A percentile compares a stretch with the other conserved stretches of the same genome.
phyloP scores from a whole-genome alignment of 2,329 filamentous ascomycete species.

The Bipolaris cookei region DNA sequence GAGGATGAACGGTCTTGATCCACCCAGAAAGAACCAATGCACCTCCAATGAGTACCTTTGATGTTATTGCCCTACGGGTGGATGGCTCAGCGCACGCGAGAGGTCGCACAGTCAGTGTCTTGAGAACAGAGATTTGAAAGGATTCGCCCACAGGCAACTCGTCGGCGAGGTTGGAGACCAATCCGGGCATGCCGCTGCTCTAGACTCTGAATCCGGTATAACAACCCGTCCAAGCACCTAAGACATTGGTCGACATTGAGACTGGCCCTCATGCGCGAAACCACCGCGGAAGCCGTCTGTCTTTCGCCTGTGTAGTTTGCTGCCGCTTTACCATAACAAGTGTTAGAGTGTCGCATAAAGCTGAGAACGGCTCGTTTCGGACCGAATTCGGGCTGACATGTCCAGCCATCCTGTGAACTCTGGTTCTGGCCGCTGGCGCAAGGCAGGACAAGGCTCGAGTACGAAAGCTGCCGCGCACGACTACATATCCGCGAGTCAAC shows the following conservation, averaged over 20 bases:
- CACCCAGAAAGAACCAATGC: slow-evolving; percentile 3
- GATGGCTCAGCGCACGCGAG: slow-evolving; percentile 4
- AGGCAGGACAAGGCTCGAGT: neutral
- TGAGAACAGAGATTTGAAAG: slow-evolving; percentile 2
- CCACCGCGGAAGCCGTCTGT: slow-evolving; percentile 1
- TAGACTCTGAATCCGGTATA: slow-evolving; percentile 9
- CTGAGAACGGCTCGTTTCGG: slow-evolving; percentile 6
- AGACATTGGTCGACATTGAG: slow-evolving; percentile 4
- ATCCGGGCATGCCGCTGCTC: slow-evolving; percentile 6
- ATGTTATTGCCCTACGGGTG: neutral
- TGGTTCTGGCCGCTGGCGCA: neutral
- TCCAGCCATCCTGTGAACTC: slow-evolving; percentile 3
- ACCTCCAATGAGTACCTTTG: neutral
- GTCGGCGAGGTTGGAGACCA: slow-evolving; percentile 5
- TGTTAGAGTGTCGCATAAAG: slow-evolving; percentile 10
- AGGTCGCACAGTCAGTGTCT: slow-evolving; percentile 1
- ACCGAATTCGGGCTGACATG: slow-evolving; percentile 14
- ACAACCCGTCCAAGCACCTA: slow-evolving; percentile 9
- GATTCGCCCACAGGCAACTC: slow-evolving; percentile 6
- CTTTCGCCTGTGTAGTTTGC: slow-evolving; percentile 2
- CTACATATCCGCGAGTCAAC: slow-evolving; percentile 6
- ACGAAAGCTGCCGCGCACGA: neutral
- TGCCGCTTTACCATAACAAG: slow-evolving; percentile 8
- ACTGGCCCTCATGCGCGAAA: slow-evolving; percentile 4
- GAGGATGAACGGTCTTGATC: slow-evolving; percentile 1